Conservation (phyloP, 805 yeast genomes). For the Lipomyces sp. region DNA sequence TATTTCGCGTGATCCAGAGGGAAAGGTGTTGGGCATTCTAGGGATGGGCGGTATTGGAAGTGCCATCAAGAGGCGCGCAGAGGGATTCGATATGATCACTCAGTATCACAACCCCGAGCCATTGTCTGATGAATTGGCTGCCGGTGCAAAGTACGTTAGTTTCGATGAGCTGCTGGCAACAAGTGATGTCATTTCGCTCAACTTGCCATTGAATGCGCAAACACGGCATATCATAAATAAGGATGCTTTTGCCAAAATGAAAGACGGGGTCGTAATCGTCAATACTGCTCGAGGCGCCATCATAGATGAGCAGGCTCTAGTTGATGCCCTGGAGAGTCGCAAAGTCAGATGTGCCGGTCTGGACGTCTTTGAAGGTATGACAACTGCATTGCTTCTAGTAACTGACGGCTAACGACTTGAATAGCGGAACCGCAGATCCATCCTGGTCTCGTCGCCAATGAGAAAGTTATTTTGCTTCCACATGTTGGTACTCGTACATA, state of each 20-base stretch:
- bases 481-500: slow-evolving; percentile 85
- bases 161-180: slow-evolving; percentile 67
- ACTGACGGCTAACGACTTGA: neutral
- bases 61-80: slow-evolving; percentile 70
- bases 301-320: slow-evolving; percentile 61
- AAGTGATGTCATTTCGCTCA: slow-evolving; percentile 73
- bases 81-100: slow-evolving; percentile 78
- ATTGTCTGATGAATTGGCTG: slow-evolving; percentile 65
- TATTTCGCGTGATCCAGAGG: slow-evolving; percentile 75
- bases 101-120: slow-evolving; percentile 72
- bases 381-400: neutral
- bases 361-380: slow-evolving; percentile 61
- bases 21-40: slow-evolving; percentile 74
- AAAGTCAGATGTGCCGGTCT: slow-evolving; percentile 62
- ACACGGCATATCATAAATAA: slow-evolving; percentile 73
- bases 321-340: slow-evolving; percentile 57
- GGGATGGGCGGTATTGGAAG: slow-evolving; percentile 94
- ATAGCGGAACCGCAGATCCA: slow-evolving; percentile 61
- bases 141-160: slow-evolving; percentile 69
- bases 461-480: slow-evolving; percentile 69
- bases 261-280: slow-evolving; percentile 74
- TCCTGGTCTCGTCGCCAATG: slow-evolving; percentile 55
- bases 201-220: slow-evolving; percentile 73
- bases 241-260: slow-evolving; percentile 67
- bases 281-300: slow-evolving; percentile 92